These are phyloP conservation scores for Hevea brasiliensis DNA, from an alignment of 345 rosid species.

Conservation along the genomic window DNA sequence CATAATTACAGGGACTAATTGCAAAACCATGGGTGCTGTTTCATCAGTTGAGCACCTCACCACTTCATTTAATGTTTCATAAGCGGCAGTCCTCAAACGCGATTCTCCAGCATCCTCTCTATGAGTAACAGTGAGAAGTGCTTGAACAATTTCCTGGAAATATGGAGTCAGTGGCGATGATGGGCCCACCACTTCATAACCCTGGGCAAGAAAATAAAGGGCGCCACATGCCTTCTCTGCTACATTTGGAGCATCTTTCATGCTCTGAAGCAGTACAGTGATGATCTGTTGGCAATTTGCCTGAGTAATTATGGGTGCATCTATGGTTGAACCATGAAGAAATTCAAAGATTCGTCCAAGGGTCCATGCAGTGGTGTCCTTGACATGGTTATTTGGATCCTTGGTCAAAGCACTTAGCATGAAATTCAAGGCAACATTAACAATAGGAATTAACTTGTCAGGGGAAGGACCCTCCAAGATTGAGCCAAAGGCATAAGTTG, in stretches of 20 bases:
- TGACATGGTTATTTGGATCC: slow-evolving; percentile 52
- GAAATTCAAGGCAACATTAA: slow-evolving; percentile 49
- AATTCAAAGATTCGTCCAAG: slow-evolving; percentile 79
- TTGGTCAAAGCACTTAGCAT: slow-evolving; percentile 56
- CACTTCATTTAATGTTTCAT: slow-evolving; percentile 69
- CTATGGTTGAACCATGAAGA: slow-evolving; percentile 65
- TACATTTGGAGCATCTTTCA: slow-evolving; percentile 74
- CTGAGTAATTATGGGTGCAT: slow-evolving; percentile 57
- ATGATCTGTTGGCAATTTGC: slow-evolving; percentile 75
- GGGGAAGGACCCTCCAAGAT: slow-evolving; percentile 52
- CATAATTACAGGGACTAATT: slow-evolving; percentile 60
- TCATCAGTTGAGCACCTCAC: slow-evolving; percentile 74
- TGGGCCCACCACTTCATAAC: slow-evolving; percentile 57
- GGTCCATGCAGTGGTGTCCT: slow-evolving; percentile 63
- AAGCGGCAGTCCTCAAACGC: slow-evolving; percentile 70
- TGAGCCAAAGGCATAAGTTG: slow-evolving; percentile 53
- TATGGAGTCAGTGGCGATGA: slow-evolving; percentile 64
- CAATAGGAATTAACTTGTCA: slow-evolving; percentile 40
- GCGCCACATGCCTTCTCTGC: slow-evolving; percentile 80
- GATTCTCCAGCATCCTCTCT: slow-evolving; percentile 77
- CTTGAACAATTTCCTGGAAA: slow-evolving; percentile 70
- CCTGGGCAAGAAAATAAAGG: slow-evolving; percentile 68
- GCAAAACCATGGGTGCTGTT: slow-evolving; percentile 63
- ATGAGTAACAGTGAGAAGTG: slow-evolving; percentile 68
- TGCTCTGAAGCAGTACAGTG: slow-evolving; percentile 66